phyloP scores from a whole-genome alignment of 2,329 filamentous ascomycete genomes.

The Colletotrichum chlorophyti region DNA sequence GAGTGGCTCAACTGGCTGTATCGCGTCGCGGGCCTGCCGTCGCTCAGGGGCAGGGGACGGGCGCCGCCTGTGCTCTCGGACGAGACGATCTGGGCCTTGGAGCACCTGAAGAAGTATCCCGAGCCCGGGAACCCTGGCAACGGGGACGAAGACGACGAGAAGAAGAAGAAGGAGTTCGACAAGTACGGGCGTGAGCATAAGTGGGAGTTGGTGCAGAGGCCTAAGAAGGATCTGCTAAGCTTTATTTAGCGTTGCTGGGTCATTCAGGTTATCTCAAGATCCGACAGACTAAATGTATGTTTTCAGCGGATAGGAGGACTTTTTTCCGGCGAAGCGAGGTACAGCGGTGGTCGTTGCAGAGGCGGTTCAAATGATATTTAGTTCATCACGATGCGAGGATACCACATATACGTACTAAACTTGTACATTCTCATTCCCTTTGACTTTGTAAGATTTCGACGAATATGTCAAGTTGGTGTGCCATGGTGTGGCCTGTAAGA shows the following conservation, averaged over 20 bases:
- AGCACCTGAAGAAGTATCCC: conserved; percentile 56
- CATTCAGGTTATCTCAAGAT: too few species aligned
- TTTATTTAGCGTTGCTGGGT: too few species aligned
- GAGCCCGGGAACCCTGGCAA: conserved; percentile 35
- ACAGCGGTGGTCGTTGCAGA: too few species aligned
- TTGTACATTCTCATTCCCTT: too few species aligned
- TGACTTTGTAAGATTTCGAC: too few species aligned
- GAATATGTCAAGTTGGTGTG: too few species aligned
- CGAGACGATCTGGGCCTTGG: conserved; percentile 54
- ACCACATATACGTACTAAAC: too few species aligned
- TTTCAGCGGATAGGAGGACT: too few species aligned
- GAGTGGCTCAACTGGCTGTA: conserved; percentile 54
- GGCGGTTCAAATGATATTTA: too few species aligned
- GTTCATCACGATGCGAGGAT: too few species aligned
- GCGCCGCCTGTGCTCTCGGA: conserved; percentile 51
- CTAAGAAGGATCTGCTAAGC: conserved; percentile 14
- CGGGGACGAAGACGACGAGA: not conserved
- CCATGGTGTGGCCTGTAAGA: too few species aligned
- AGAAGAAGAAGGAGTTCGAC: not conserved
- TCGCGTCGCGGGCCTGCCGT: conserved; percentile 54
- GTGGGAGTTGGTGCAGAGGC: not conserved
- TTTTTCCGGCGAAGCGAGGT: conserved; percentile 3
- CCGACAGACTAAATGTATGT: too few species aligned
- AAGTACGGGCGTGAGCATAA: not conserved
- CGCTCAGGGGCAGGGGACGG: conserved; percentile 52